A percentile compares a stretch with the other conserved stretches of the same genome.
Evolutionary conservation across 106 monocot genomes (phyloP).

Genomic region (Dendrobium huoshanense): DNA sequence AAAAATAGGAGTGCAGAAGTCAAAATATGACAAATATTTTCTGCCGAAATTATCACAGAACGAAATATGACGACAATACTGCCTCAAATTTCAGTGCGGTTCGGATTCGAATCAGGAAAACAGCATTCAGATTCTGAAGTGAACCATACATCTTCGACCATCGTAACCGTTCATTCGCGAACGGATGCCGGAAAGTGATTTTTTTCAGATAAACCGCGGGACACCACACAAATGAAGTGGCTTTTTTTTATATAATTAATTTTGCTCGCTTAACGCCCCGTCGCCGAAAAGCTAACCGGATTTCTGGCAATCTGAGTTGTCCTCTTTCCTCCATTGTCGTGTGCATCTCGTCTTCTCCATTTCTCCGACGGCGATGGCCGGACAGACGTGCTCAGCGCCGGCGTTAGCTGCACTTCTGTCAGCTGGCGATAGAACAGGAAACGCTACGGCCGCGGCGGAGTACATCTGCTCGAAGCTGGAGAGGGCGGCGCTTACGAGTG

Average conservation of each 20-base stretch:
- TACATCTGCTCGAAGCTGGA: conserved; percentile 27
- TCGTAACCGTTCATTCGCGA: background rate
- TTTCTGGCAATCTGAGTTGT: too few species aligned
- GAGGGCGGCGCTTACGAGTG: conserved; percentile 2
- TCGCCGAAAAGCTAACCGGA: too few species aligned
- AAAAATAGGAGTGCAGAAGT: too few species aligned
- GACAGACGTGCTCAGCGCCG: conserved; percentile 1
- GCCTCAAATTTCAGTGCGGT: too few species aligned
- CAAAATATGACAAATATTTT: too few species aligned
- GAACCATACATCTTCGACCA: background rate
- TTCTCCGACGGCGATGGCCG: background rate
- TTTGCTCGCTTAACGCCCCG: background rate
- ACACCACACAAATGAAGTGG: background rate
- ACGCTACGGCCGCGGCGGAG: conserved; percentile 20
- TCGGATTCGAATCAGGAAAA: too few species aligned
- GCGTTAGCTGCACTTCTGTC: conserved; percentile 5
- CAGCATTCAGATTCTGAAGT: too few species aligned
- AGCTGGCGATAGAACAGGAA: background rate
- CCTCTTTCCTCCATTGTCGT: background rate
- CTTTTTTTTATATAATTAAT: too few species aligned
- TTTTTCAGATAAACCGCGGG: background rate
- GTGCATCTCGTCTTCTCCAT: background rate
- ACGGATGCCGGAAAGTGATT: background rate
- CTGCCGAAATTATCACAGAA: too few species aligned
- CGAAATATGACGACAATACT: too few species aligned